These are phyloP conservation scores for Gaeumannomyces tritici DNA, from an alignment of 2,329 filamentous ascomycete genomes.

Conservation along the genomic window DNA sequence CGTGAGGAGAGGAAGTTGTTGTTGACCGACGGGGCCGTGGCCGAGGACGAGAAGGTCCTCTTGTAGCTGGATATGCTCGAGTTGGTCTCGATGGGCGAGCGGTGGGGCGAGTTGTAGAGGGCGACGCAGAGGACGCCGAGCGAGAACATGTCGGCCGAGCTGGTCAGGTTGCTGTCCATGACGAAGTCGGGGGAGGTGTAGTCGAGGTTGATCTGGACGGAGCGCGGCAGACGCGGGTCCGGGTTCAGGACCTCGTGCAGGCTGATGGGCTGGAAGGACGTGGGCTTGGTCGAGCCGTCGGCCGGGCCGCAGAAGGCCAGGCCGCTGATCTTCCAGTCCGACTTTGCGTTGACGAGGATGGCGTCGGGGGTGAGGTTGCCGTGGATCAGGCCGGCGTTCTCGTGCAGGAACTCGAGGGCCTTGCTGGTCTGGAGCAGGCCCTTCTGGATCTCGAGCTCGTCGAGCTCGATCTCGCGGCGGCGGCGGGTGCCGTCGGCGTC, in stretches of 20 bases:
- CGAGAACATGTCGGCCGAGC: slow-evolving; percentile 86
- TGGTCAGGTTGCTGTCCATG: slow-evolving; percentile 77
- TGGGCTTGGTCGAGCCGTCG: slow-evolving; percentile 63
- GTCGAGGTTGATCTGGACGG: slow-evolving; percentile 84
- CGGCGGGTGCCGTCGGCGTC: slow-evolving; percentile 64
- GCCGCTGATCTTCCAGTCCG: slow-evolving; percentile 98
- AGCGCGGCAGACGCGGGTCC: slow-evolving; percentile 71
- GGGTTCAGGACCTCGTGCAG: slow-evolving; percentile 77
- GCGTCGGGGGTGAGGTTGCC: slow-evolving; percentile 91
- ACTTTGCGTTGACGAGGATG: slow-evolving; percentile 92
- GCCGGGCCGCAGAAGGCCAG: slow-evolving; percentile 79
- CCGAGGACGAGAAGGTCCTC: slow-evolving; percentile 68
- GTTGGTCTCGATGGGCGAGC: slow-evolving; percentile 74
- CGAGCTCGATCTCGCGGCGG: slow-evolving; percentile 79
- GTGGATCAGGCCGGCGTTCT: slow-evolving; percentile 55
- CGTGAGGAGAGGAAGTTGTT: slow-evolving; percentile 82
- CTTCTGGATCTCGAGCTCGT: slow-evolving; percentile 96
- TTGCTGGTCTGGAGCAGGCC: slow-evolving; percentile 69
- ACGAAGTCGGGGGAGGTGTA: slow-evolving; percentile 93
- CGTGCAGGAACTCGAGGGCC: slow-evolving; percentile 16
- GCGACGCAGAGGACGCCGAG: slow-evolving; percentile 81
- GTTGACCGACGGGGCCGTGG: slow-evolving; percentile 63
- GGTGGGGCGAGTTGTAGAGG: slow-evolving; percentile 90
- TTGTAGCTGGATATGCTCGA: slow-evolving; percentile 79
- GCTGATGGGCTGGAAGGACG: slow-evolving; percentile 69